phyloP scores from a whole-genome alignment of 805 yeast species.

The Geotrichum ghanense region DNA sequence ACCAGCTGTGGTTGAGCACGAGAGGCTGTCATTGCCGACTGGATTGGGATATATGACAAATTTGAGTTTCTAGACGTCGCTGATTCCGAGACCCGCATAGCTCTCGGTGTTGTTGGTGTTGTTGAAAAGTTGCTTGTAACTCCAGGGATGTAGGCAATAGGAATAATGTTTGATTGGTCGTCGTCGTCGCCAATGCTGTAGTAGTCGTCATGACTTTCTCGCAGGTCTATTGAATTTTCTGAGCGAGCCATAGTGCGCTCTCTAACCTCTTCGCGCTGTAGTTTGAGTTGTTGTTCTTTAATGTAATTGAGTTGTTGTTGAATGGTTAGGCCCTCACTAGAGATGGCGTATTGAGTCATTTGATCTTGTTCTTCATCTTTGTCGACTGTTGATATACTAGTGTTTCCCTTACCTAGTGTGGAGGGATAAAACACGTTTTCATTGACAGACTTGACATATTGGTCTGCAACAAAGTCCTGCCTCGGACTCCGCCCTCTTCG shows the following conservation, averaged over 20 bases:
- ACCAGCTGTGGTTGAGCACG: background rate
- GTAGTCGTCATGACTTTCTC: background rate
- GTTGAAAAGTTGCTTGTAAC: conserved; percentile 33
- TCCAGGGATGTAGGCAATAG: conserved; percentile 91
- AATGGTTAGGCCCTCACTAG: background rate
- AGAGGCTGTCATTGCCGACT: background rate
- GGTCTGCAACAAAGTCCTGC: background rate
- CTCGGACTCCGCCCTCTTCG: background rate
- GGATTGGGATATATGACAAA: background rate
- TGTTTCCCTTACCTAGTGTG: background rate
- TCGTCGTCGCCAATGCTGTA: no score
- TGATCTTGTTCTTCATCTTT: background rate
- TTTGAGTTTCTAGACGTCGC: background rate
- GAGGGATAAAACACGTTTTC: background rate
- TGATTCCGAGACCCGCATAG: background rate
- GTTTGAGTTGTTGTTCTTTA: background rate
- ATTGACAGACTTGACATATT: background rate
- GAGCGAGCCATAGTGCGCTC: background rate
- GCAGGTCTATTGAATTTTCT: background rate
- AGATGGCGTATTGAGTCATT: background rate
- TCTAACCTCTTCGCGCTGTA: background rate
- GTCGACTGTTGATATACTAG: background rate
- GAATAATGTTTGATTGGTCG: conserved; percentile 81
- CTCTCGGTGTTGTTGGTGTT: background rate
- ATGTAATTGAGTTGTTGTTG: background rate